Evolutionary conservation across 768 basidiomycete species (phyloP).

Genomic region (Cytidiella melzeri): DNA sequence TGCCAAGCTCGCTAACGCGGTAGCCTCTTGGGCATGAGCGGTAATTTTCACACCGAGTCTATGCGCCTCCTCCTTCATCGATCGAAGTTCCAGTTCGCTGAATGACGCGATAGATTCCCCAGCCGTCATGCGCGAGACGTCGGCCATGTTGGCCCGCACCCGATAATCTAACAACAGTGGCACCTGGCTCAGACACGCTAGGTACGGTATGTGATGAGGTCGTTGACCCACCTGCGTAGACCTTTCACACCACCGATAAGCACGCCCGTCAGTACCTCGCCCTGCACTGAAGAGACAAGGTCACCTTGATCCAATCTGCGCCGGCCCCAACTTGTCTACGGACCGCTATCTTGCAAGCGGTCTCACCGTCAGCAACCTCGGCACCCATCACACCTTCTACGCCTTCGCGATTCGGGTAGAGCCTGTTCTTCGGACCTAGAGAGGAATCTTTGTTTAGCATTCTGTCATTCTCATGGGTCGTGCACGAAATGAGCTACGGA

Average conservation of each 20-base stretch:
- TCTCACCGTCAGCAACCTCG: slow-evolving; percentile 51
- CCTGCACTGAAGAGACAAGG: background rate
- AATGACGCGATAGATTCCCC: slow-evolving; percentile 38
- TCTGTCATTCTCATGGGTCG: background rate
- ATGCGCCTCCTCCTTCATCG: slow-evolving; percentile 48
- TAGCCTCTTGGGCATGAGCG: slow-evolving; percentile 38
- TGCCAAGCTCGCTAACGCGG: background rate
- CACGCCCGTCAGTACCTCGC: background rate
- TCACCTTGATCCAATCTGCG: slow-evolving; percentile 64
- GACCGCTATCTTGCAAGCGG: slow-evolving; percentile 48
- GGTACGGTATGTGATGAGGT: slow-evolving; percentile 2
- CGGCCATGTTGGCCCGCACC: slow-evolving; percentile 38
- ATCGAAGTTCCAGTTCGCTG: slow-evolving; percentile 36
- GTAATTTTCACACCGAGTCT: slow-evolving; percentile 50
- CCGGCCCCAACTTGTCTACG: slow-evolving; percentile 58
- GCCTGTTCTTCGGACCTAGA: slow-evolving; percentile 47
- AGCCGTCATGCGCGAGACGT: slow-evolving; percentile 33
- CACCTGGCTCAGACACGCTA: background rate
- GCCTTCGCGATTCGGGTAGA: slow-evolving; percentile 42
- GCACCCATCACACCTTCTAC: slow-evolving; percentile 54
- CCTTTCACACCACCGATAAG: slow-evolving; percentile 28
- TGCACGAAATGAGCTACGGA: background rate
- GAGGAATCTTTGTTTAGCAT: background rate
- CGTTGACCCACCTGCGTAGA: slow-evolving; percentile 42
- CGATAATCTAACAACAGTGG: slow-evolving; percentile 42